A percentile compares a stretch with the other conserved stretches of the same genome.
These are phyloP conservation scores for Singerocomus inundabilis DNA, from an alignment of 1,284 basidiomycete genomes.

Conservation along the genomic window DNA sequence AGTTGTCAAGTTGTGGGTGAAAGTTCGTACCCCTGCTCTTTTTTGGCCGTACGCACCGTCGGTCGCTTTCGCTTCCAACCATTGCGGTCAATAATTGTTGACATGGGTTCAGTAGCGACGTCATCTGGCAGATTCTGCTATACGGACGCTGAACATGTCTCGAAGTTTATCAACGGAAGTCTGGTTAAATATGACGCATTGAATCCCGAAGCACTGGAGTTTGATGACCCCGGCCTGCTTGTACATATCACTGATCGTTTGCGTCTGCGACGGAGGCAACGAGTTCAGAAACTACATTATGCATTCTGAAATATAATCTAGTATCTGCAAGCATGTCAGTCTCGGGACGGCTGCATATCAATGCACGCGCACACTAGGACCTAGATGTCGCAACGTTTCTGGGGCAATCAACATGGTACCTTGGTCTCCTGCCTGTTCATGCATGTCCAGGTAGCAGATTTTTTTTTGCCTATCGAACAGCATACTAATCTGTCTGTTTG, in stretches of 20 bases:
- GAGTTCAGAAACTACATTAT: conserved; percentile 26
- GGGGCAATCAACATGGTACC: conserved; percentile 15
- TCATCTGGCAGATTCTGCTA: background rate
- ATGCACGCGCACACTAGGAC: conserved; percentile 5
- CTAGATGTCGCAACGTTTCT: conserved; percentile 12
- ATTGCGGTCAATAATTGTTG: background rate
- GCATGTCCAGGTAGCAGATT: conserved; percentile 28
- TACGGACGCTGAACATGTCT: background rate
- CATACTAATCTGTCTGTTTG: conserved; percentile 25
- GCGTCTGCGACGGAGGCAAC: conserved; percentile 25
- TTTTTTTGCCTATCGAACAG: background rate
- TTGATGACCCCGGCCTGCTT: conserved; percentile 30
- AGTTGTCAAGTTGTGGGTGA: background rate
- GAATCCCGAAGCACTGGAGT: conserved; percentile 28
- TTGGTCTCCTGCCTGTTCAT: conserved; percentile 21
- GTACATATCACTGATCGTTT: conserved; percentile 32
- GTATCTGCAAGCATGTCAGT: conserved; percentile 17
- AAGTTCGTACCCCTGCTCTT: conserved; percentile 15
- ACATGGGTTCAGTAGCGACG: background rate
- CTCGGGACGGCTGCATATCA: background rate
- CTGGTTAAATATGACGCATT: conserved; percentile 22
- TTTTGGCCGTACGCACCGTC: background rate
- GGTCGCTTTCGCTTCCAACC: conserved; percentile 19
- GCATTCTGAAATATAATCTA: conserved; percentile 8
- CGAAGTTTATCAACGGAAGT: conserved; percentile 17